Evolutionary conservation across 768 basidiomycete species (phyloP).

Genomic region (Trametes coccinea): DNA sequence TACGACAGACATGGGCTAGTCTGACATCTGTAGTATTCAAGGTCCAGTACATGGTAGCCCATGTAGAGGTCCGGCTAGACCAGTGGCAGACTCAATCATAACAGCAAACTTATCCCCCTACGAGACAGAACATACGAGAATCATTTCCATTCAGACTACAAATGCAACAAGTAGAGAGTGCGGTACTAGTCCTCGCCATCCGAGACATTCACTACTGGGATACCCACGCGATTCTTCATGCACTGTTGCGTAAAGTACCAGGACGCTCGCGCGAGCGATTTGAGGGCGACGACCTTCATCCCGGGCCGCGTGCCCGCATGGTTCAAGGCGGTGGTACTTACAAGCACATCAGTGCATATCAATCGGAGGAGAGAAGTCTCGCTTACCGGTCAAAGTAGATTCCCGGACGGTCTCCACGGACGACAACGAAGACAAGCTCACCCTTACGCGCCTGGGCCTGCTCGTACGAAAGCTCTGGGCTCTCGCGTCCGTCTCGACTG

Average conservation of each 20-base stretch:
- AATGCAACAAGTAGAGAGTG: background rate
- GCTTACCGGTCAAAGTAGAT: background rate
- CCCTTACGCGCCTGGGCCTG: no score
- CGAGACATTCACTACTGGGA: background rate
- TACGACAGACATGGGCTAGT: background rate
- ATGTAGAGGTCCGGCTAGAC: background rate
- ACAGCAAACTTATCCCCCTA: no score
- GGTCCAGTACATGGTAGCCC: background rate
- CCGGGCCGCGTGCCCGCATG: background rate
- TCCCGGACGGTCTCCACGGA: background rate
- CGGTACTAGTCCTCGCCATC: background rate
- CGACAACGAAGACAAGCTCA: background rate
- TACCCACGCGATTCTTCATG: background rate
- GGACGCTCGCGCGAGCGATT: background rate
- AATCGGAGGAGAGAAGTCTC: background rate
- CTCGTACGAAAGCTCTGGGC: no score
- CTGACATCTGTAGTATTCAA: background rate
- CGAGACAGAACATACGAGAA: no score
- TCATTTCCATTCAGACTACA: no score
- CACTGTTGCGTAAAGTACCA: background rate
- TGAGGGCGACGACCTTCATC: background rate
- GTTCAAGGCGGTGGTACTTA: background rate
- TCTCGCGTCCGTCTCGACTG: no score
- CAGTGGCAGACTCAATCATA: background rate
- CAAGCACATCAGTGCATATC: no score